Base-by-base conservation (phyloP, 148 eudicot genomes). In the Camellia granthamiana region DNA sequence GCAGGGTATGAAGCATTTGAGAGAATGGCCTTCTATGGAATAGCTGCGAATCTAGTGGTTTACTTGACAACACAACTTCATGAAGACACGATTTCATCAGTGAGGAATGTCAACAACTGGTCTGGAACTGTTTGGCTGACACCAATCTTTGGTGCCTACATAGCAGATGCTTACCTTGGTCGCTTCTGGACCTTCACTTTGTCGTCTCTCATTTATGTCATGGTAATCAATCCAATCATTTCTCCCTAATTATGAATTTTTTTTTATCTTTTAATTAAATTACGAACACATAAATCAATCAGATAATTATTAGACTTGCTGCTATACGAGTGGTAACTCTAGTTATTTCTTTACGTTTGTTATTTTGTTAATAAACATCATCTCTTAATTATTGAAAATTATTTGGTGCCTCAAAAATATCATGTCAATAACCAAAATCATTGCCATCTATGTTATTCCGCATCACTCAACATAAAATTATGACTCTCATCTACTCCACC, bases 151-250 rank as follows among this genome's bases (percentile, higher is more conserved):
- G 98, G 98, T 3, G 98, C 98, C 21, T 94, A 92, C 23, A 63
- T 94, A 4, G 95, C 98, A 23, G 98, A 94, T 76, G 80, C 97
- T 23, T 94, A 86, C 81, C 84, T 92, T 54, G 98, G 98, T 67
- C 91, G 98, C 13, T 94, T 88, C 83, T 92, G 98, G 97, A 94
- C 98, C 3, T 94, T 94, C 88, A 90, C 97, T 14, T 61, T 92
- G 63, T 90, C 95, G 44, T 92, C 97, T 16, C 85, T 94, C 76
- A 80, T 92, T 38, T 94, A 94, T 75, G 92, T 92, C 81, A 56
- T 88, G 89, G 98, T 94, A 94, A 49, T 49, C 52, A 49, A 30
- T 30, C 38, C 38, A 30, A 30, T 30, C 38, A 30, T 30, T 30
- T 30, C 38, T 30, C 38, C 38, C 38, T 30, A 30, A 30, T 30